Evolutionary conservation across 495 filamentous ascomycete genomes (phyloP).

Genomic region (Penicillium parvum): DNA sequence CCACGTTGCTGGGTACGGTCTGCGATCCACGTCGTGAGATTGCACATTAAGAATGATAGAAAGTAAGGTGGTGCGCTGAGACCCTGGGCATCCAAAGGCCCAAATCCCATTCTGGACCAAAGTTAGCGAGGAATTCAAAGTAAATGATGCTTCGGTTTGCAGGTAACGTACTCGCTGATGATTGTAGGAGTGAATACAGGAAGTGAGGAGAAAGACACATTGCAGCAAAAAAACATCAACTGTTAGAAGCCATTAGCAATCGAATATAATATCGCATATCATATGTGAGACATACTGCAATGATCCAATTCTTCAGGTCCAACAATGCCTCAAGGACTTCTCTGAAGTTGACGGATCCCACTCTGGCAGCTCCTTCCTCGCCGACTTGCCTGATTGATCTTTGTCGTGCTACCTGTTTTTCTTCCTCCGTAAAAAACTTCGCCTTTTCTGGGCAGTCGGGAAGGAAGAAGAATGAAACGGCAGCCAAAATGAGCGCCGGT

Average conservation of each 20-base stretch:
- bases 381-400: no score
- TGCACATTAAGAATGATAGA: constrained; percentile 58
- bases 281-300: no score
- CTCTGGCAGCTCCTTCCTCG: no score
- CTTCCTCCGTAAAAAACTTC: constrained; percentile 58
- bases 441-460: constrained; percentile 64
- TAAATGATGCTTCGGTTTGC: no score
- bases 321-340: constrained; percentile 19
- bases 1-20: constrained; percentile 62
- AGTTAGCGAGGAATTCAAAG: no score
- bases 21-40: constrained; percentile 56
- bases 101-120: constrained; percentile 77
- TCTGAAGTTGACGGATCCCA: no score
- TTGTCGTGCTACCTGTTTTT: constrained; percentile 35
- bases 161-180: no score
- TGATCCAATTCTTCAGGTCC: constrained; percentile 33
- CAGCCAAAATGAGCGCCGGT: constrained; percentile 58
- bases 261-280: no score
- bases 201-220: constrained; percentile 35
- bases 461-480: constrained; percentile 57
- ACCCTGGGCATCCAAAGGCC: constrained; percentile 60
- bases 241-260: no score
- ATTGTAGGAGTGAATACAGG: constrained; percentile 75
- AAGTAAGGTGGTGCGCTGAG: constrained; percentile 72
- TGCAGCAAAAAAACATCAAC: constrained; percentile 27